Evolutionary conservation across 2,329 filamentous ascomycete genomes (phyloP), one percentile per base, ranked within the genome.

Genomic region (Fusarium haematococcum): DNA sequence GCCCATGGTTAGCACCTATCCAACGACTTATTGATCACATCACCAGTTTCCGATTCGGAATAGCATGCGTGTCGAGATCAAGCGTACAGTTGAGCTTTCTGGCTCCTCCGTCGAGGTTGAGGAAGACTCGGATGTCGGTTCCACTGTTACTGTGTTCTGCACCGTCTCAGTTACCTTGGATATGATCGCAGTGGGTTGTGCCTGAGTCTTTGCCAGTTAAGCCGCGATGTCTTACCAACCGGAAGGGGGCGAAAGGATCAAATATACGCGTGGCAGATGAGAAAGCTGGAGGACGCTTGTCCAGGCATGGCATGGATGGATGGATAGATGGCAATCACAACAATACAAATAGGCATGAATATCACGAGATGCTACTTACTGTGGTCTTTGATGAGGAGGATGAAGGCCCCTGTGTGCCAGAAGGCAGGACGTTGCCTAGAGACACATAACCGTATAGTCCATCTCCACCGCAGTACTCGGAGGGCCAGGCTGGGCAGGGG

Each of bases 401-500:
- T 39, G 68, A 67, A 50, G 68, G 71, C 57, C 80, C 79, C 54
- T 75, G 72, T 18, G 92, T 94, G 43, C 92, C 92, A 6, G 89
- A 89, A 4, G 92, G 88, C 16, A 74, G 20, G 5, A 83, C 67
- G 33, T 83, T 85, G 63, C 79, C 81, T 16, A 93, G 81, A 27
- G 85, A 77, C 64, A 95, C 86, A 80, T 96, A 96, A 59, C 91
- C 92, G 77, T 85, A 96, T 5, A 91, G 78, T 56, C 84, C 85
- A 35, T 85, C 74, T 39, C 89, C 90, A 69, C 94, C 94, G 78
- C 94, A 96, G 13, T 85, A 82, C 72, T 95, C 92, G 1, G 62
- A 37, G 0, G 89, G 89, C 79, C 88, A 96, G n/a, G 93, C 94
- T 10, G 93, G 92, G 76, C 94, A 96, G 18, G 82, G 60, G 1